phyloP scores from a whole-genome alignment of 2,329 filamentous ascomycete species.

The Fusarium pilosicola region DNA sequence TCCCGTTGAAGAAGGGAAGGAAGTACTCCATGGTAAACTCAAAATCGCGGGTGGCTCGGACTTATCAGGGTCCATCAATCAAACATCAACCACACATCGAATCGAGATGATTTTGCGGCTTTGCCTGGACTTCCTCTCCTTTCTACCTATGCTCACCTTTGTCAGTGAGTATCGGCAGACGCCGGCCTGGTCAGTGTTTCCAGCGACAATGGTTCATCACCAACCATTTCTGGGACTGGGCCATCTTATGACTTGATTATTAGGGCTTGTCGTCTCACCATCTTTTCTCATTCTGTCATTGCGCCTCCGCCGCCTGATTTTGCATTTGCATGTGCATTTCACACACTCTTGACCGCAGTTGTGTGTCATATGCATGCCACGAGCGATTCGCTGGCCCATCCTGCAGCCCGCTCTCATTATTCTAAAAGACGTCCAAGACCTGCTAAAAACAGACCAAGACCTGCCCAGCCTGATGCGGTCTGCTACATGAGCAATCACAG shows the following conservation, averaged over 20 bases:
- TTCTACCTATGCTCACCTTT: background rate
- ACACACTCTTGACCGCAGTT: slow-evolving; percentile 26
- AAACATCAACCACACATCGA: slow-evolving; percentile 20
- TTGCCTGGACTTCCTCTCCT: slow-evolving; percentile 7
- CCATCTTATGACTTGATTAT: slow-evolving; percentile 3
- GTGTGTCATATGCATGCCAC: slow-evolving; percentile 24
- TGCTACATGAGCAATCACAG: slow-evolving; percentile 38
- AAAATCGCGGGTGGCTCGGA: slow-evolving; percentile 28
- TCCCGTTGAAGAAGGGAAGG: slow-evolving; percentile 13
- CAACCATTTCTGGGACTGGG: slow-evolving; percentile 4
- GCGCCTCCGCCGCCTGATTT: slow-evolving; percentile 18
- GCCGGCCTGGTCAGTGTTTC: slow-evolving; percentile 19
- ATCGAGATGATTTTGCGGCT: slow-evolving; percentile 16
- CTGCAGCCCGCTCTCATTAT: slow-evolving; percentile 23
- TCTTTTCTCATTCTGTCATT: slow-evolving; percentile 17
- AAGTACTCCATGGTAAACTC: slow-evolving; percentile 19
- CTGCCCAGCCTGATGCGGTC: slow-evolving; percentile 28
- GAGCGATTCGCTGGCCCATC: slow-evolving; percentile 39
- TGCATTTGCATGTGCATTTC: slow-evolving; percentile 9
- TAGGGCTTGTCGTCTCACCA: slow-evolving; percentile 4
- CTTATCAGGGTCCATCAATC: slow-evolving; percentile 15
- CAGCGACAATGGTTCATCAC: slow-evolving; percentile 9
- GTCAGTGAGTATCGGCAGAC: background rate
- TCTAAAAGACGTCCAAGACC: slow-evolving; percentile 16
- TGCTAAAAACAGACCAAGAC: slow-evolving; percentile 21